These are phyloP conservation scores for Hypoxylon sp. DNA, from an alignment of 2,329 filamentous ascomycete genomes.

Conservation along the genomic window DNA sequence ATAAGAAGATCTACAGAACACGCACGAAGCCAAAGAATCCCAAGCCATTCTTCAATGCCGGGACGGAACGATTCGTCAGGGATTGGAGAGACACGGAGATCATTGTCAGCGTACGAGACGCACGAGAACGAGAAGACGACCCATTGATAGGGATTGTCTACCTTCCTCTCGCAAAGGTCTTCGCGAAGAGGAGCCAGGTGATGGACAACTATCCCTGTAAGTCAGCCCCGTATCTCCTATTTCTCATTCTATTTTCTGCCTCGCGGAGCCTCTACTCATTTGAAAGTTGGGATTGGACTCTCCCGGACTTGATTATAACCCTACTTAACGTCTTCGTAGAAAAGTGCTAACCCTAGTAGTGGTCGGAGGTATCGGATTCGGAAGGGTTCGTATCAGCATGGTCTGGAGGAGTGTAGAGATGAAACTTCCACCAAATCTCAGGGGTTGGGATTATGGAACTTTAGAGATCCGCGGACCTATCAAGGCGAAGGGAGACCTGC, in stretches of 20 bases:
- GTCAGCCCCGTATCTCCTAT: conserved; percentile 3
- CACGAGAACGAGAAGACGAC: conserved; percentile 77
- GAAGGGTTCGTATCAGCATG: conserved; percentile 76
- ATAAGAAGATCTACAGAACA: conserved; percentile 77
- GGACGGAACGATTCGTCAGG: conserved; percentile 77
- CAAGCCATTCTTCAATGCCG: conserved; percentile 84
- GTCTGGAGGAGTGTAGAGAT: conserved; percentile 79
- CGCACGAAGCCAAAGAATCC: conserved; percentile 82
- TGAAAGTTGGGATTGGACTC: background rate
- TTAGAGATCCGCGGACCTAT: conserved; percentile 71
- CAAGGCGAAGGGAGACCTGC: conserved; percentile 61
- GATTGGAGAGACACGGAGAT: conserved; percentile 77
- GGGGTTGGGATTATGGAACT: conserved; percentile 81
- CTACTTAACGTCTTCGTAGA: background rate
- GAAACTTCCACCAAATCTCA: conserved; percentile 67
- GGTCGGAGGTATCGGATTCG: conserved; percentile 79
- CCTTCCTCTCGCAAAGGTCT: conserved; percentile 72
- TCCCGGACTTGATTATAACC: background rate
- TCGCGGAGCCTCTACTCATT: background rate
- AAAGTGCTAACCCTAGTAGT: conserved; percentile 53
- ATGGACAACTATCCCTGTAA: conserved; percentile 71
- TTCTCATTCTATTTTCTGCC: background rate
- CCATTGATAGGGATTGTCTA: conserved; percentile 78
- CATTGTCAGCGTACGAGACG: conserved; percentile 76
- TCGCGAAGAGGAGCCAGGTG: conserved; percentile 73